phyloP scores from a whole-genome alignment of 768 basidiomycete genomes.

The Mycena vulgaris region DNA sequence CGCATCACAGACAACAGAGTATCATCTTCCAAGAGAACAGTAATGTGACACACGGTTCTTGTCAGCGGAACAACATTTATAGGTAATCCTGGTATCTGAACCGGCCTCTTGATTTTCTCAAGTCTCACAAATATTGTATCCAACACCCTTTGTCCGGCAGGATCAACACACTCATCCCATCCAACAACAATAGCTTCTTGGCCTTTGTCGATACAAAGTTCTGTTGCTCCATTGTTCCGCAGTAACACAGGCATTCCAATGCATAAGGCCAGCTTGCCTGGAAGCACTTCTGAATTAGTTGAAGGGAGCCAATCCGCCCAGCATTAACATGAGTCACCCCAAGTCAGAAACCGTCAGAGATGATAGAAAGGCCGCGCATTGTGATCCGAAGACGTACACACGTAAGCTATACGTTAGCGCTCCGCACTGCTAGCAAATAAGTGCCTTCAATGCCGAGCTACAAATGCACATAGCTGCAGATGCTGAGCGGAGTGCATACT shows the following conservation, averaged over 20 bases:
- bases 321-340: no score
- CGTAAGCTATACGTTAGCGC: no score
- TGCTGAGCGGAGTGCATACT: no score
- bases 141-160: neutral
- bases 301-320: no score
- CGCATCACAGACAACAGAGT: neutral
- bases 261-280: neutral
- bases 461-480: no score
- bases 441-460: no score
- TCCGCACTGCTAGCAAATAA: no score
- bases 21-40: neutral
- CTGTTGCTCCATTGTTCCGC: neutral
- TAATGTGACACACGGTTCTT: neutral
- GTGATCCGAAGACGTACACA: no score
- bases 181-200: neutral
- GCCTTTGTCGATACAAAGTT: neutral
- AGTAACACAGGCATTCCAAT: neutral
- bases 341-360: no score
- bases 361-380: no score
- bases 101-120: neutral
- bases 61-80: neutral
- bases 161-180: neutral
- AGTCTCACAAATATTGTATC: neutral
- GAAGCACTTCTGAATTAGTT: no score
- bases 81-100: neutral